Conservation (phyloP, 768 basidiomycete species). For the Daedaleopsis nitida region DNA sequence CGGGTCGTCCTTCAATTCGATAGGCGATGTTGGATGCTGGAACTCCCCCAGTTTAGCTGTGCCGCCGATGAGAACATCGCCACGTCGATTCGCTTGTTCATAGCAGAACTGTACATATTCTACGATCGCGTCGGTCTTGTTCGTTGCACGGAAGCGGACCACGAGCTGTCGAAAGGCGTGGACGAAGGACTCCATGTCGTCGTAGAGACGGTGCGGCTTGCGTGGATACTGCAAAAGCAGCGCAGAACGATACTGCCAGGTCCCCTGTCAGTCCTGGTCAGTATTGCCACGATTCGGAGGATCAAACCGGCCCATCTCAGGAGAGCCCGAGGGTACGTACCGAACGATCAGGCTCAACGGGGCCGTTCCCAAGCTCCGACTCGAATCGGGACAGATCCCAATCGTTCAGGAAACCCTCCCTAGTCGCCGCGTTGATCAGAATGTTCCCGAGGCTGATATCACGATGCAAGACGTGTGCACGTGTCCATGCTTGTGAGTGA, state of each 20-base stretch:
- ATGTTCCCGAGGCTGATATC: conserved; percentile 2
- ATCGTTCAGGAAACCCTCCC: background rate
- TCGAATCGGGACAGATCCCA: background rate
- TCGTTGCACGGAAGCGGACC: background rate
- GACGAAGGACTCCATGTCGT: conserved; percentile 16
- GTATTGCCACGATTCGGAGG: too few species aligned
- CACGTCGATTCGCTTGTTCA: too few species aligned
- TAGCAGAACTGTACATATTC: too few species aligned
- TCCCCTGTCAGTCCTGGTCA: conserved; percentile 1
- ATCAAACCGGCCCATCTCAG: background rate
- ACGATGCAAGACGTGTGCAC: background rate
- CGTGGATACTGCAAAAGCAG: background rate
- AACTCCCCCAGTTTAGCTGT: too few species aligned
- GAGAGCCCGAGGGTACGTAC: background rate
- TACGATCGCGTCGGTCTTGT: background rate
- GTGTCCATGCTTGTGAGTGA: background rate
- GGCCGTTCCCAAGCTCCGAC: background rate
- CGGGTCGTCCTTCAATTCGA: too few species aligned
- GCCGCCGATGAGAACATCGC: too few species aligned
- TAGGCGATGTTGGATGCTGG: too few species aligned
- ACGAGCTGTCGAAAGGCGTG: conserved; percentile 1
- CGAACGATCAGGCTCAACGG: background rate
- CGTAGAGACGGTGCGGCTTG: background rate
- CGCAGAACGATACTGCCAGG: conserved; percentile 2
- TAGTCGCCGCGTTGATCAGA: background rate